A percentile compares a stretch with the other conserved stretches of the same genome.
Conservation (phyloP, 805 yeast species). For the Metschnikowia chrysomelidarum region DNA sequence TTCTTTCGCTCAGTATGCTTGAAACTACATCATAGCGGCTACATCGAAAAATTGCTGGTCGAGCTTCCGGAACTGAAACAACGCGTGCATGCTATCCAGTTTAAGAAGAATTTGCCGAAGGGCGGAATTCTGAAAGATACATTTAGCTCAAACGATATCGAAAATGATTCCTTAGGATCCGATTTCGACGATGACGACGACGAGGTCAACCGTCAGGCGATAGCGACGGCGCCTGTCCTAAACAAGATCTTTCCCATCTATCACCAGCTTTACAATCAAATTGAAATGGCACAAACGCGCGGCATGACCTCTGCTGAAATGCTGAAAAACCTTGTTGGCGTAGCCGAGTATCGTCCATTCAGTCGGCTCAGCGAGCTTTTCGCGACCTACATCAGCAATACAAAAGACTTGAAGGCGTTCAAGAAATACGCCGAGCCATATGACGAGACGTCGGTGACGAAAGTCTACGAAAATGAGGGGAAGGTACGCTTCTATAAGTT, state of each 20-base stretch:
- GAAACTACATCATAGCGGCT: conserved; percentile 44
- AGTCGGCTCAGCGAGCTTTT: conserved; percentile 50
- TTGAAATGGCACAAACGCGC: conserved; percentile 34
- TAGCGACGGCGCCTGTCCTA: conserved; percentile 28
- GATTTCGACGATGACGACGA: conserved; percentile 23
- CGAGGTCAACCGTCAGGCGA: conserved; percentile 4
- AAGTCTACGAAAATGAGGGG: conserved; percentile 72
- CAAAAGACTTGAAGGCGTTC: conserved; percentile 24
- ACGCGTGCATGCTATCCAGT: conserved; percentile 35
- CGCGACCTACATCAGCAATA: conserved; percentile 37
- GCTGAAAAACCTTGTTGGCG: conserved; percentile 51
- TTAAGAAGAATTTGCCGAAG: conserved; percentile 46
- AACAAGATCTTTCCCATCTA: conserved; percentile 63
- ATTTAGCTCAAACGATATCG: conserved; percentile 14
- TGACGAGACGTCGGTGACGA: conserved; percentile 40
- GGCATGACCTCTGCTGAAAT: conserved; percentile 66
- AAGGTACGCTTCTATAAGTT: conserved; percentile 71
- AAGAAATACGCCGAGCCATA: conserved; percentile 29
- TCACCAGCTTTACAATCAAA: conserved; percentile 57
- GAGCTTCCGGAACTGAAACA: conserved; percentile 28
- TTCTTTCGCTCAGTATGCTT: conserved; percentile 50
- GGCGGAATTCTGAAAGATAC: too few species aligned
- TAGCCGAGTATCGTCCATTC: conserved; percentile 49
- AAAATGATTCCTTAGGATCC: too few species aligned
- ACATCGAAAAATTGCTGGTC: conserved; percentile 51